phyloP scores from a whole-genome alignment of 1,284 basidiomycete genomes.

The Sporisorium exsertum region DNA sequence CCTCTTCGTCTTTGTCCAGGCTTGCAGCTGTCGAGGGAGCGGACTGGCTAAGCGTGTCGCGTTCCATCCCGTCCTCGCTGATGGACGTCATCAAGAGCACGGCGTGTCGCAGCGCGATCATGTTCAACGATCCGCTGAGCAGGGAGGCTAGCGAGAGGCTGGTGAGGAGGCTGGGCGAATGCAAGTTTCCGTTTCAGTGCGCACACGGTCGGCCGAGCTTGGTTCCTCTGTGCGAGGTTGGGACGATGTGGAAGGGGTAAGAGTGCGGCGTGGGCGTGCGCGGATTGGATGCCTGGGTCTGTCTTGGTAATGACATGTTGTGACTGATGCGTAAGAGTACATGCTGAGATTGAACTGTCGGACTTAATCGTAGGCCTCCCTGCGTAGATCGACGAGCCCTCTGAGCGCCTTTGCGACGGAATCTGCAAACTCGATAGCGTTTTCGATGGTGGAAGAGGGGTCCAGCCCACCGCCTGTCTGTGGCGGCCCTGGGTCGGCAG shows the following conservation, averaged over 20 bases:
- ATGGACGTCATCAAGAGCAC: slow-evolving; percentile 30
- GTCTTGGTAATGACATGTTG: background rate
- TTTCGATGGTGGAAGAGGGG: slow-evolving; percentile 36
- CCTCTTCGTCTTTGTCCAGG: background rate
- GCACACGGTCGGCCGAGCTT: slow-evolving; percentile 78
- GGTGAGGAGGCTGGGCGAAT: slow-evolving; percentile 77
- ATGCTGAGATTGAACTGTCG: background rate
- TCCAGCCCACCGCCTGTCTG: slow-evolving; percentile 16
- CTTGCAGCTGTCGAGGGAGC: too few species aligned
- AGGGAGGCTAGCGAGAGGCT: slow-evolving; percentile 78
- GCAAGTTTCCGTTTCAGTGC: slow-evolving; percentile 89
- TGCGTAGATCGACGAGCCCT: slow-evolving; percentile 39
- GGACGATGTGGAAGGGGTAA: background rate
- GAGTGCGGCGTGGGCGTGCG: background rate
- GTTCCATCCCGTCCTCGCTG: slow-evolving; percentile 15
- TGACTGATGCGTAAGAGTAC: slow-evolving; percentile 19
- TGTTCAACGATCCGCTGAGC: slow-evolving; percentile 89
- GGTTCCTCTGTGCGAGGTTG: slow-evolving; percentile 32
- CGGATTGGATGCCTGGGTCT: background rate
- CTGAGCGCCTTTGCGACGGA: slow-evolving; percentile 25
- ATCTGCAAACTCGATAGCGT: slow-evolving; percentile 34
- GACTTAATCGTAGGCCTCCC: slow-evolving; percentile 30
- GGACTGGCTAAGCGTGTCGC: slow-evolving; percentile 17
- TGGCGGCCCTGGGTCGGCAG: background rate
- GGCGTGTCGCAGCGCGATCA: slow-evolving; percentile 45